phyloP scores from a whole-genome alignment of 177 flowering plant genomes.

The Vitis hybrid region DNA sequence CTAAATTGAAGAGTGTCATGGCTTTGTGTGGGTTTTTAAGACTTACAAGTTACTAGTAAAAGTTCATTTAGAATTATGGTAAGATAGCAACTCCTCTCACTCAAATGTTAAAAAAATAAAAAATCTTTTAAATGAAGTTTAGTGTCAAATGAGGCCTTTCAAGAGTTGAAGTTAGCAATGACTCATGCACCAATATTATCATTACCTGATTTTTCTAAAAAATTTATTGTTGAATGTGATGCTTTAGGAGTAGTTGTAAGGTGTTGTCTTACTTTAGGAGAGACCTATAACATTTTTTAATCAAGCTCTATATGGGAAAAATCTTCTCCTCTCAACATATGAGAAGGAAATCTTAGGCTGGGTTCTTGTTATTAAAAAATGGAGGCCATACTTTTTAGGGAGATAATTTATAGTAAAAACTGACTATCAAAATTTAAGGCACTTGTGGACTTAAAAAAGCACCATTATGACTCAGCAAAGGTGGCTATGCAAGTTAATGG shows the following conservation, averaged over 20 bases:
- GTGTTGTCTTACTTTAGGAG: constrained; percentile 6
- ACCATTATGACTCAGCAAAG: background rate
- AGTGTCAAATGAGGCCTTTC: background rate
- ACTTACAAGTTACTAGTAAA: constrained; percentile 1
- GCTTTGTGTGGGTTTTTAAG: background rate
- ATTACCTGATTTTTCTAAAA: background rate
- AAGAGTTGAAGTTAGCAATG: background rate
- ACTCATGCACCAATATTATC: background rate
- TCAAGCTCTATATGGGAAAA: background rate
- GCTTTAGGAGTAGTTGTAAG: background rate
- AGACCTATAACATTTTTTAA: background rate
- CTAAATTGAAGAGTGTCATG: background rate
- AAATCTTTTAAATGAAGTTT: background rate
- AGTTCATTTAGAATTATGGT: constrained; percentile 6
- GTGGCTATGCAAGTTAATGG: background rate
- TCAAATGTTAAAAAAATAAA: background rate
- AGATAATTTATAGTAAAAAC: constrained; percentile 1
- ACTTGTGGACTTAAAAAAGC: constrained; percentile 1
- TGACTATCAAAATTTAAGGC: constrained; percentile 5
- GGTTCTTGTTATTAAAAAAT: background rate
- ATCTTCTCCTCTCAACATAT: background rate
- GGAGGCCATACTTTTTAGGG: constrained; percentile 16
- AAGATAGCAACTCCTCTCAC: background rate
- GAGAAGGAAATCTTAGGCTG: constrained; percentile 18
- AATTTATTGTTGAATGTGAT: constrained; percentile 2